Conservation (phyloP, 75 land plant species). For the Cupressus sempervirens region DNA sequence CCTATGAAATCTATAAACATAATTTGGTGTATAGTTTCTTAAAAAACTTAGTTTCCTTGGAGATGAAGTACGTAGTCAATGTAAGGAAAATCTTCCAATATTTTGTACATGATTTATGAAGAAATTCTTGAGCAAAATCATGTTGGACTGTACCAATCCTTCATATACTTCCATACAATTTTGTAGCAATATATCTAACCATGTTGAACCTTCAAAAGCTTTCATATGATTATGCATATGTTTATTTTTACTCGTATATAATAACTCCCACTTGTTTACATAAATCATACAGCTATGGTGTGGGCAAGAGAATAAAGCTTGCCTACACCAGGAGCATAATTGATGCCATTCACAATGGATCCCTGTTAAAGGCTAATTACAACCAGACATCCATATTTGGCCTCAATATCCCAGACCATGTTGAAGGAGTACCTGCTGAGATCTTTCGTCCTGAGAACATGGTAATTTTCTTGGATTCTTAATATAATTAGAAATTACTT, state of each 20-base stretch:
- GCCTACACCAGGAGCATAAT: constrained; percentile 37
- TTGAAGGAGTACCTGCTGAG: constrained; percentile 37
- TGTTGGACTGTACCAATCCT: too few species aligned
- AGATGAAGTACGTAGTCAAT: background rate
- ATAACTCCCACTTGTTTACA: background rate
- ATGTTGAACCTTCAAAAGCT: background rate
- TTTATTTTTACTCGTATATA: background rate
- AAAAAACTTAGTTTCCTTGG: too few species aligned
- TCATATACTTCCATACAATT: too few species aligned
- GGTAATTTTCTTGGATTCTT: constrained; percentile 1
- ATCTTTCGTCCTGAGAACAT: constrained; percentile 33
- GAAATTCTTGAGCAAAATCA: too few species aligned
- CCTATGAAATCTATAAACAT: background rate
- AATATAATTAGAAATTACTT: background rate
- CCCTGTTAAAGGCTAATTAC: constrained; percentile 29
- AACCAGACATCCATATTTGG: constrained; percentile 37
- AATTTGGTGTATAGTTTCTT: background rate
- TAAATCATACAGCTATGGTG: constrained; percentile 29
- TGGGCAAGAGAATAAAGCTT: constrained; percentile 37
- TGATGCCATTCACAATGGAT: constrained; percentile 43
- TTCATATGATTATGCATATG: background rate
- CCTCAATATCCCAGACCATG: constrained; percentile 31
- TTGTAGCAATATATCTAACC: background rate
- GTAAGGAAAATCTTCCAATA: too few species aligned
- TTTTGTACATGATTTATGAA: too few species aligned